A percentile compares a stretch with the other conserved stretches of the same genome.
phyloP scores from a whole-genome alignment of 2,329 filamentous ascomycete genomes.

The Bimuria novae-zelandiae region DNA sequence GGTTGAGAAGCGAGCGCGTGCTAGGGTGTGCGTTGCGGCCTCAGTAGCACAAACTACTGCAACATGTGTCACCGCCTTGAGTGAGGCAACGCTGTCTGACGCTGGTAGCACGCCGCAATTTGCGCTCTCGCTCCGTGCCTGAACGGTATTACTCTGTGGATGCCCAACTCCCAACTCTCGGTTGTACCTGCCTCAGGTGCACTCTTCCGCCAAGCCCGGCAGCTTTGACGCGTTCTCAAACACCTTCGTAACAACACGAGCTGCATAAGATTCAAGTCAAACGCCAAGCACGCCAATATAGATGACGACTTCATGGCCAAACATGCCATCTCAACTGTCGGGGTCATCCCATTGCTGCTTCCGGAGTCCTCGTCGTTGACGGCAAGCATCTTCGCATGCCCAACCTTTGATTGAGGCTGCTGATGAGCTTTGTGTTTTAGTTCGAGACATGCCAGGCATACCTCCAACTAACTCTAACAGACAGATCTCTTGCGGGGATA shows the following conservation, averaged over 20 bases:
- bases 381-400: neutral
- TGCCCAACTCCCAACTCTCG: neutral
- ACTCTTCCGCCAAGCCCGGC: slow-evolving; percentile 4
- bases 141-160: neutral
- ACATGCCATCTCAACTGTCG: slow-evolving; percentile 10
- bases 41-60: slow-evolving; percentile 1
- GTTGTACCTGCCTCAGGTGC: slow-evolving; percentile 11
- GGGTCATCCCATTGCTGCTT: neutral
- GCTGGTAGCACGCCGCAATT: slow-evolving; percentile 4
- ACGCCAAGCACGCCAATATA: slow-evolving; percentile 20
- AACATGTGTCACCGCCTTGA: slow-evolving; percentile 1
- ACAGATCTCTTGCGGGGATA: neutral
- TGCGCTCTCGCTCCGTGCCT: slow-evolving; percentile 6
- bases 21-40: neutral
- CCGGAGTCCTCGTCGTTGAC: neutral
- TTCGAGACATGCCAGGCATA: neutral
- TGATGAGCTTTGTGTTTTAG: neutral
- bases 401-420: neutral
- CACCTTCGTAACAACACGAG: slow-evolving; percentile 16
- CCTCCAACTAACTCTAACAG: neutral
- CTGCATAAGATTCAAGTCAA: slow-evolving; percentile 13
- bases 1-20: neutral
- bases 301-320: slow-evolving; percentile 19
- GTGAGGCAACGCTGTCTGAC: neutral
- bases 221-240: slow-evolving; percentile 18